Conservation (phyloP, 2,329 filamentous ascomycete genomes). For the Cladophialophora yegresii region DNA sequence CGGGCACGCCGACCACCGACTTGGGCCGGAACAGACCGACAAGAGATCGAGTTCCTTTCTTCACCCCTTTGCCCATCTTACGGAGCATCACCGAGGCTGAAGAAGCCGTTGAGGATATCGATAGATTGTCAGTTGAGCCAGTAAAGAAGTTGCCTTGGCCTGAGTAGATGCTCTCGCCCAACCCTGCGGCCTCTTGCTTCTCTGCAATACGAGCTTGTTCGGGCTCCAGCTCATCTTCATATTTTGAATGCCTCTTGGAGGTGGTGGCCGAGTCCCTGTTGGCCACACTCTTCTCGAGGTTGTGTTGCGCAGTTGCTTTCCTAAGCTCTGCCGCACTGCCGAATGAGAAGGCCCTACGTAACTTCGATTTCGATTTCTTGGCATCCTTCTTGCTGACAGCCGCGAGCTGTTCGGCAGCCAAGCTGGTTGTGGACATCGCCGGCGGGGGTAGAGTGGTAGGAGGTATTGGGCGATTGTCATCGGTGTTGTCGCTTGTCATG, state of each 20-base stretch:
- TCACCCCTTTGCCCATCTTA: conserved; percentile 99
- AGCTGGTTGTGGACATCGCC: conserved; percentile 50
- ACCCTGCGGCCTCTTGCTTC: conserved; percentile 86
- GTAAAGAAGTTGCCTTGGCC: conserved; percentile 80
- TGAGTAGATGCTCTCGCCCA: conserved; percentile 91
- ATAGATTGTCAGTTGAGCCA: conserved; percentile 88
- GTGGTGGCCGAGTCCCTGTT: conserved; percentile 48
- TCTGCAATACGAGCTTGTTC: conserved; percentile 90
- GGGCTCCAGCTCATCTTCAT: conserved; percentile 71
- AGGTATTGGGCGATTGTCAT: background rate
- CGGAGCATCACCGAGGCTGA: conserved; percentile 63
- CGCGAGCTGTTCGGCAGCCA: conserved; percentile 79
- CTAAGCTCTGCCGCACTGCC: conserved; percentile 90
- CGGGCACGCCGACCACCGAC: conserved; percentile 76
- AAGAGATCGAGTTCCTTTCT: conserved; percentile 85
- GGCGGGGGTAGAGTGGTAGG: conserved; percentile 35
- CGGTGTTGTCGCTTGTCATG: conserved; percentile 59
- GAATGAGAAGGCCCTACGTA: conserved; percentile 93
- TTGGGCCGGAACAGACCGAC: conserved; percentile 95
- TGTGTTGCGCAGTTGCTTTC: conserved; percentile 69
- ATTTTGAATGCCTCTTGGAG: conserved; percentile 64
- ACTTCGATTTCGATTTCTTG: conserved; percentile 78
- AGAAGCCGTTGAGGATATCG: conserved; percentile 52
- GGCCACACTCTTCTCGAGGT: conserved; percentile 46
- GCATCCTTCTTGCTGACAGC: conserved; percentile 85